A percentile compares a stretch with the other conserved stretches of the same genome.
phyloP scores from a whole-genome alignment of 164 flowering plant genomes.

The Malania oleifera region DNA sequence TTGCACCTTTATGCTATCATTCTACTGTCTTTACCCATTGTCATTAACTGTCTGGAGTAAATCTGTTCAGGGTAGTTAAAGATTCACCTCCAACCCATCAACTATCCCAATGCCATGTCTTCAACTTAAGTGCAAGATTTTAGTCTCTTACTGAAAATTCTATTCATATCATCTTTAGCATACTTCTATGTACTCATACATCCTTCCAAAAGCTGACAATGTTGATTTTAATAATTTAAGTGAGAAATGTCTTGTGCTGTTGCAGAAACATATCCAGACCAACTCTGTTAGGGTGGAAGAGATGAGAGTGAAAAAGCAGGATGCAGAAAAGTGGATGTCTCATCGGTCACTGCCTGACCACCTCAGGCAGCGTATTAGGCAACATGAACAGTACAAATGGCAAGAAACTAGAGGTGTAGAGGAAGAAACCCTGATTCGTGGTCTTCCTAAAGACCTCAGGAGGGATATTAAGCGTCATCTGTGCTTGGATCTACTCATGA shows the following conservation, averaged over 20 bases:
- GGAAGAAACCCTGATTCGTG: slow-evolving; percentile 27
- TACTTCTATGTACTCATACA: background rate
- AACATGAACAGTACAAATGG: slow-evolving; percentile 46
- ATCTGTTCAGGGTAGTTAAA: too few species aligned
- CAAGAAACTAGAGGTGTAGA: slow-evolving; percentile 47
- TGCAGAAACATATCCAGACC: slow-evolving; percentile 39
- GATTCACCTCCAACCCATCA: too few species aligned
- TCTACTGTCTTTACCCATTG: too few species aligned
- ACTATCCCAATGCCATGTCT: too few species aligned
- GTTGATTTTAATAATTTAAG: background rate
- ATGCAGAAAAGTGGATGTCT: slow-evolving; percentile 47
- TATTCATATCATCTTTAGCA: background rate
- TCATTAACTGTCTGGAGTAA: too few species aligned
- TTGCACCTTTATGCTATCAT: background rate
- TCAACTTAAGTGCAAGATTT: too few species aligned
- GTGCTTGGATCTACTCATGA: slow-evolving; percentile 28
- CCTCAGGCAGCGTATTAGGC: slow-evolving; percentile 32
- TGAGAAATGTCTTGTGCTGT: background rate
- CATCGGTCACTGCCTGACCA: slow-evolving; percentile 36
- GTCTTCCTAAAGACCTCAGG: slow-evolving; percentile 40
- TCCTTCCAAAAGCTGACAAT: background rate
- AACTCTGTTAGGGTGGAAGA: slow-evolving; percentile 36
- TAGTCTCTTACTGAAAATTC: background rate
- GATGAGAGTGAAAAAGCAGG: slow-evolving; percentile 38
- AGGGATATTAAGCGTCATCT: slow-evolving; percentile 43